Base-by-base conservation (phyloP, 2,329 filamentous ascomycete genomes). In the Eutypa lata region DNA sequence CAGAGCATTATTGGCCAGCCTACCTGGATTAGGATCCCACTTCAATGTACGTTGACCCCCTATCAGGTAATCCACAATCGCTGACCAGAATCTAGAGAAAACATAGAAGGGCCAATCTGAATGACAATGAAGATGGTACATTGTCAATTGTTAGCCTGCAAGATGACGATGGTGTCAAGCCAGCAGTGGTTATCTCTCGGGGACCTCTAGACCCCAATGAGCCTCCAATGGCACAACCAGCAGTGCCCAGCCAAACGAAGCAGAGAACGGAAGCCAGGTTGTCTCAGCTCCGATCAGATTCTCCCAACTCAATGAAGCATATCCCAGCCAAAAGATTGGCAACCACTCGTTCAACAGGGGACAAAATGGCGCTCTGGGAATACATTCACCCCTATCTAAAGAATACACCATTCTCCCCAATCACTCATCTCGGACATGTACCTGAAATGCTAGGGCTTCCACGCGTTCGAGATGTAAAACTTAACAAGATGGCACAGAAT, bases 81-180 rank as follows among this genome's bases (percentile, higher is more conserved):
- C 53, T 58, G 16, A 59, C 22, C 18, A 6, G 8, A 10, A n/a
- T 37, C 47, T 38, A 64, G 61, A 16, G n/a, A 42, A 33, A 51
- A 35, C 51, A 68, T 50, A 52, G 52, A 33, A 52, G 48, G n/a
- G 42, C 18, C 1, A 47, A 54, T 8, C 64, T 73, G 45, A 74
- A 76, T 26, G 73, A 76, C 49, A 76, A 76, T 26, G 59, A 60
- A 3, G 73, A 76, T 10, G 73, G 73, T 2, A 76, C 73, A 0
- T 48, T 76, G 10, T 64, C 68, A 16, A 54, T 65, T 10, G 40
- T 72, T 3, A 60, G 60, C 10, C 51, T 37, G 43, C 26, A 37
- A 6, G 24, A 44, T 4, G 49, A 31, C 10, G 10, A 14, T 2
- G 50, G 47, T 8, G 18, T 40, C 14, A 21, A 14, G n/a, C 44